Base-by-base conservation (phyloP, 2,329 filamentous ascomycete species). In the Colletotrichum liriopes region DNA sequence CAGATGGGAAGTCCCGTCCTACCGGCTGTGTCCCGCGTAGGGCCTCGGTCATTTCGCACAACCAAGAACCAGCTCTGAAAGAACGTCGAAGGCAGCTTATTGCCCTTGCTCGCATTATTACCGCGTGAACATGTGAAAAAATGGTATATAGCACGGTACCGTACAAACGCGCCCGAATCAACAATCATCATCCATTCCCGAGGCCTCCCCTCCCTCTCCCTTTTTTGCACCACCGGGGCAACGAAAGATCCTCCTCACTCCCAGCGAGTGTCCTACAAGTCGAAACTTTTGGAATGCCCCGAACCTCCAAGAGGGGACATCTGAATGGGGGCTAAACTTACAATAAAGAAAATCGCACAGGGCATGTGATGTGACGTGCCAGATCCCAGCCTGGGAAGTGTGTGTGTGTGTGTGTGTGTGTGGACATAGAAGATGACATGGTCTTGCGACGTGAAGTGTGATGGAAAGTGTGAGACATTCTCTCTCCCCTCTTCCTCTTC, bases 131-230 rank as follows among this genome's bases (percentile, higher is more conserved):
- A 59, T 35, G 64, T 23, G 45, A 64, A 37, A 37, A 68, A 60
- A 69, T 72, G 70, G 70, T 72, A 72, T 72, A 65, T 72, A 63
- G 18, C 59, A 70, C 52, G 69, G 20, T 64, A 69, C 51, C 52
- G 54, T 69, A 72, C 70, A 72, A 26, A 14, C 59, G 51, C 47
- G 35, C 37, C 59, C 29, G 45, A 55, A 29, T 26, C 60, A 37
- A 49, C n/a, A 18, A 16, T 14, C 29, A 8, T 20, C 2, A 2
- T 51, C 65, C 43, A 54, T 32, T 51, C 37, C 37, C 11, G 37
- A 56, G 49, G 32, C 55, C 32, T 35, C 45, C 23, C 18, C 26
- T 39, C n/a, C n/a, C 23, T 26, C 23, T 32, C 29, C 29, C 29
- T 3, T 20, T 37, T 41, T 61, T 37, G 11, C 32, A 35, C 55